phyloP scores from a whole-genome alignment of 169 alveolate species.

The Eimeria tenella region DNA sequence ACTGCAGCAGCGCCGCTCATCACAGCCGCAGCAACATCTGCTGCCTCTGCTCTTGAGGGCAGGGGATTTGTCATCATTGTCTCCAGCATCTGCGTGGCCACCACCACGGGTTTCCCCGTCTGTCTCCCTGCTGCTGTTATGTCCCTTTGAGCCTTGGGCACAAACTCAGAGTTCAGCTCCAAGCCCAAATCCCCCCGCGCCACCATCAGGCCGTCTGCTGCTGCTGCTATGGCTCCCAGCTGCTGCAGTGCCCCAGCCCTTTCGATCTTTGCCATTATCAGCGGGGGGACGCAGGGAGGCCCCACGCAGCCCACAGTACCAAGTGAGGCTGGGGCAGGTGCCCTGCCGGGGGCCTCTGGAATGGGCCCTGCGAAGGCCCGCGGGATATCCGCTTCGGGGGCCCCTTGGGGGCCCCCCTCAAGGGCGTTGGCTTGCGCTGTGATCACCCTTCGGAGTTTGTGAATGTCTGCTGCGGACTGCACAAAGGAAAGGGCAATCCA shows the following conservation, averaged over 20 bases:
- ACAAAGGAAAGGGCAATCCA: conserved; percentile 94
- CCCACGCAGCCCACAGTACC: neutral
- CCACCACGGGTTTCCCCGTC: conserved; percentile 96
- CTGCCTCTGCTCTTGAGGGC: conserved; percentile 99
- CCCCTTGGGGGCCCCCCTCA: neutral
- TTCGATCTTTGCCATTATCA: conserved; percentile 96
- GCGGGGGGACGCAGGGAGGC: neutral
- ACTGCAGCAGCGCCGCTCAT: conserved; percentile 98
- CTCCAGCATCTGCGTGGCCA: conserved; percentile 98
- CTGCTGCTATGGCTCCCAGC: conserved; percentile 93
- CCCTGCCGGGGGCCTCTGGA: neutral
- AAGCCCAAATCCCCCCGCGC: conserved; percentile 99
- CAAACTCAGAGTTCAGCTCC: conserved; percentile 96
- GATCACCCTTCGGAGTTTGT: conserved; percentile 85
- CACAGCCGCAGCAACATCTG: conserved; percentile 98
- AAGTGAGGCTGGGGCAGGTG: too few relatives aligned
- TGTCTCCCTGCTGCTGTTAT: conserved; percentile 90
- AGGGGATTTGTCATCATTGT: conserved; percentile 95
- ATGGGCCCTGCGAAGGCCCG: neutral
- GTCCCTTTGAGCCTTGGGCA: conserved; percentile 94
- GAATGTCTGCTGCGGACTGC: conserved; percentile 87
- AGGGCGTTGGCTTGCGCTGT: neutral
- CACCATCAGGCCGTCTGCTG: conserved; percentile 97
- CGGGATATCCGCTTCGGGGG: neutral
- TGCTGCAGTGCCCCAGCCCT: conserved; percentile 95